A percentile compares a stretch with the other conserved stretches of the same genome.
These are phyloP conservation scores for Clathrospora elynae DNA, from an alignment of 2,329 filamentous ascomycete species.

Conservation along the genomic window DNA sequence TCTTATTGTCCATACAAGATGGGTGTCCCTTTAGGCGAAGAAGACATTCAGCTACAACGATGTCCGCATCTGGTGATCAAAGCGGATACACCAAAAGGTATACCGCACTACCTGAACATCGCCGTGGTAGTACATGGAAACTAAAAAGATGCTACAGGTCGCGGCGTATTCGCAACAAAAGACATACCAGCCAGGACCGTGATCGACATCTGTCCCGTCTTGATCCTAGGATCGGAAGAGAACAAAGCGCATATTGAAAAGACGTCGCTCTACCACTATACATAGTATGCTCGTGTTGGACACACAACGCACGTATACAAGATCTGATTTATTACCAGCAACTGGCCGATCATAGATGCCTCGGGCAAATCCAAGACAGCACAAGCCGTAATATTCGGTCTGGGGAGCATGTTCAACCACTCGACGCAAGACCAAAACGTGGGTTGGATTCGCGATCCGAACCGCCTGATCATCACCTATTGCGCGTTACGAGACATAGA, in stretches of 20 bases:
- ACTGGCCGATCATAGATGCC: constrained; percentile 49
- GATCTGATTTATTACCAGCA: constrained; percentile 38
- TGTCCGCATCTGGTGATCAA: constrained; percentile 52
- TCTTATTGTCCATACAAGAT: constrained; percentile 7
- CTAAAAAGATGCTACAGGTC: constrained; percentile 49
- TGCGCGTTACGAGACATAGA: constrained; percentile 56
- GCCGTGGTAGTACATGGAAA: neutral
- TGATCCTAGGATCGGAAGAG: constrained; percentile 56
- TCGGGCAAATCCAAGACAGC: constrained; percentile 44
- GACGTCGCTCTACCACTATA: constrained; percentile 61
- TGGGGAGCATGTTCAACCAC: constrained; percentile 66
- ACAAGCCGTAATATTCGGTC: constrained; percentile 60
- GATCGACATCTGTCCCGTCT: constrained; percentile 59
- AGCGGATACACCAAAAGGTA: constrained; percentile 59
- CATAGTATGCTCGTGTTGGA: constrained; percentile 52
- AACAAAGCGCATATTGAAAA: constrained; percentile 57
- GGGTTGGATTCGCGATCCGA: constrained; percentile 59
- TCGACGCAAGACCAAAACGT: constrained; percentile 59
- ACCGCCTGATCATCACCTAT: constrained; percentile 55
- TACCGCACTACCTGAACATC: constrained; percentile 1
- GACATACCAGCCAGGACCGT: constrained; percentile 55
- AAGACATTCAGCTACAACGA: constrained; percentile 47
- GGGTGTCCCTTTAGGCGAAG: constrained; percentile 1
- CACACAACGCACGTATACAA: constrained; percentile 1
- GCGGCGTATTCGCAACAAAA: constrained; percentile 58